Conservation (phyloP, 495 filamentous ascomycete genomes). For the Pyrenopolyporus hunteri region DNA sequence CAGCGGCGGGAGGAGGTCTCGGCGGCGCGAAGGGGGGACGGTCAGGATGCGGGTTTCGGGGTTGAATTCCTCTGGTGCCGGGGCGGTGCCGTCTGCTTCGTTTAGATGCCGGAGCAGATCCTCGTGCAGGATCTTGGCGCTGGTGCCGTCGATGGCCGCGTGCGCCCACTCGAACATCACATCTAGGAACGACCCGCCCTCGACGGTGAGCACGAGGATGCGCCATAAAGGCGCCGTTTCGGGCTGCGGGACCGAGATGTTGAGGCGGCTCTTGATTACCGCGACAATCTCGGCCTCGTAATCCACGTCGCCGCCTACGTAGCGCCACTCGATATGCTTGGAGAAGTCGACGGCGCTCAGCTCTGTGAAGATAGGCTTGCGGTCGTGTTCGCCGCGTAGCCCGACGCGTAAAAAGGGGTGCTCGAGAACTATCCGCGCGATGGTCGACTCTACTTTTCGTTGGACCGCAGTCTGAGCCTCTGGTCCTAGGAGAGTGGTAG, state of each 20-base stretch:
- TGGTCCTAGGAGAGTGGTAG: constrained; percentile 1
- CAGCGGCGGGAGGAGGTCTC: constrained; percentile 16
- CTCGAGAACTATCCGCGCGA: constrained; percentile 42
- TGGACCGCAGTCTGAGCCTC: constrained; percentile 5
- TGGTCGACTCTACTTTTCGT: constrained; percentile 31
- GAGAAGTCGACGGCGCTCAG: constrained; percentile 38
- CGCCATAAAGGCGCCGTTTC: constrained; percentile 43
- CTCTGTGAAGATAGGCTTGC: constrained; percentile 40
- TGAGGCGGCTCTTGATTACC: constrained; percentile 34
- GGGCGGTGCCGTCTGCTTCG: not conserved
- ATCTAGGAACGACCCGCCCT: constrained; percentile 23
- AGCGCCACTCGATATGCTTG: constrained; percentile 38
- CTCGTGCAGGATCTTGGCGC: constrained; percentile 44
- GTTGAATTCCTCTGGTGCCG: constrained; percentile 1
- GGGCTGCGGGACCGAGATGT: constrained; percentile 32
- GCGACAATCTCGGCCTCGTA: constrained; percentile 26
- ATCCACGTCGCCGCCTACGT: not conserved
- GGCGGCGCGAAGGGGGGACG: constrained; percentile 10
- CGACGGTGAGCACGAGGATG: constrained; percentile 29
- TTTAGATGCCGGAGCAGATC: constrained; percentile 40
- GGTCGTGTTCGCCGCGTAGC: constrained; percentile 37
- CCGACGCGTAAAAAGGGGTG: constrained; percentile 43
- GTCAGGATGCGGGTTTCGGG: constrained; percentile 23
- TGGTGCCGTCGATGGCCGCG: constrained; percentile 43
- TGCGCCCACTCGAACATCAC: constrained; percentile 47